phyloP scores from a whole-genome alignment of 495 filamentous ascomycete species.

The Echria macrotheca region DNA sequence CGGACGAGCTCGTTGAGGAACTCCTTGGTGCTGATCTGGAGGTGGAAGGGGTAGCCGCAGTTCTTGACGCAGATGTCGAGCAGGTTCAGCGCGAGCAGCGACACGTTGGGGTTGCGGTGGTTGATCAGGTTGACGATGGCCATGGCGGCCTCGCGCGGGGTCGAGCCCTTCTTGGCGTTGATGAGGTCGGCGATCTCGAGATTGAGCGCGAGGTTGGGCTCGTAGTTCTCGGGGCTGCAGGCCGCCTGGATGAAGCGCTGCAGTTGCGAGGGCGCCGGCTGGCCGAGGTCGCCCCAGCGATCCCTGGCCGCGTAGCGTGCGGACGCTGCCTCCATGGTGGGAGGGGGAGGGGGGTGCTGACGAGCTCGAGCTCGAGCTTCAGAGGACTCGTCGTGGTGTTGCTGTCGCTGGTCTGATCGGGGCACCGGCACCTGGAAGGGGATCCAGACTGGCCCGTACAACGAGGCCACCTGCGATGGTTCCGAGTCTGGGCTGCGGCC shows the following conservation, averaged over 20 bases:
- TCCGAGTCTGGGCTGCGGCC: neutral
- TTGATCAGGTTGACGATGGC: constrained; percentile 94
- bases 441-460: constrained; percentile 4
- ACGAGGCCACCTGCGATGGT: neutral
- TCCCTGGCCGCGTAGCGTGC: constrained; percentile 93
- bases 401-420: neutral
- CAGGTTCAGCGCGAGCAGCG: constrained; percentile 81
- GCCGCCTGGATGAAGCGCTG: constrained; percentile 94
- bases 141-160: constrained; percentile 92
- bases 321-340: constrained; percentile 81
- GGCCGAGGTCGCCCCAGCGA: constrained; percentile 79
- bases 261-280: constrained; percentile 73
- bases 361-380: neutral
- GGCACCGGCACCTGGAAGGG: neutral
- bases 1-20: constrained; percentile 98
- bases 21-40: constrained; percentile 97
- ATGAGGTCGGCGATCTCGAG: constrained; percentile 95
- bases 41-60: constrained; percentile 97
- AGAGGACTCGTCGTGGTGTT: neutral
- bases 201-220: constrained; percentile 92
- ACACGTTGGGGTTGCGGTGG: constrained; percentile 91
- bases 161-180: constrained; percentile 95
- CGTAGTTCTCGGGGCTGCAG: constrained; percentile 93
- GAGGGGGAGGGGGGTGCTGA: neutral
- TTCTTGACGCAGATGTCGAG: constrained; percentile 99